Conservation (phyloP, 108 stramenopile species). For the Nitzschia sp. region DNA sequence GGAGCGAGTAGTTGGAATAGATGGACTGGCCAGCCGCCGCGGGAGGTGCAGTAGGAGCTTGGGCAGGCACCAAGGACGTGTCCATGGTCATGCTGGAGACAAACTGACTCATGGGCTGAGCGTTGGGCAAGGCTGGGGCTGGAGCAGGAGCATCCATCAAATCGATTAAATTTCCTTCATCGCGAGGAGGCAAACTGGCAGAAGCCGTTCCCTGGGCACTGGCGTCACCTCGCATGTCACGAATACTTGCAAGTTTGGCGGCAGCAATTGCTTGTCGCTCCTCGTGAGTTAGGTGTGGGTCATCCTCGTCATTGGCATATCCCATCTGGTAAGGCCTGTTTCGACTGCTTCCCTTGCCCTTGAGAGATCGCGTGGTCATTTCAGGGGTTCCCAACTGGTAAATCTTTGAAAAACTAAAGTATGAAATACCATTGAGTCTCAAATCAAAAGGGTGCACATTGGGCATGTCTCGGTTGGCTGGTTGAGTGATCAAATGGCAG, state of each 20-base stretch:
- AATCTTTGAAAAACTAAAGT: slow-evolving; percentile 53
- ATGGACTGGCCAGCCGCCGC: slow-evolving; percentile 15
- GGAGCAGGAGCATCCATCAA: slow-evolving; percentile 44
- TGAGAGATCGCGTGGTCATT: slow-evolving; percentile 37
- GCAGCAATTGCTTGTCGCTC: slow-evolving; percentile 48
- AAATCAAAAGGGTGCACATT: slow-evolving; percentile 53
- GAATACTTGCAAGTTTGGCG: slow-evolving; percentile 51
- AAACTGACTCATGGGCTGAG: background rate
- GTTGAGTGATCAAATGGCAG: slow-evolving; percentile 52
- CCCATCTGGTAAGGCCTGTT: slow-evolving; percentile 6
- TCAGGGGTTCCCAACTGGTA: slow-evolving; percentile 52
- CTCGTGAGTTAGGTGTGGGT: slow-evolving; percentile 35
- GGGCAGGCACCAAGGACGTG: slow-evolving; percentile 2
- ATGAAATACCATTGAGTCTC: slow-evolving; percentile 46
- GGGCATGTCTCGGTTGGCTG: slow-evolving; percentile 39
- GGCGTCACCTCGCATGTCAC: slow-evolving; percentile 27
- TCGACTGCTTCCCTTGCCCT: slow-evolving; percentile 6
- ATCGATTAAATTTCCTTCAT: slow-evolving; percentile 32
- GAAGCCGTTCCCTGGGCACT: slow-evolving; percentile 2
- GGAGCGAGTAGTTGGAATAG: slow-evolving; percentile 39
- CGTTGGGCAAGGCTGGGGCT: slow-evolving; percentile 13
- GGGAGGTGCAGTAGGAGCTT: slow-evolving; percentile 10
- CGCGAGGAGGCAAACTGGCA: slow-evolving; percentile 7
- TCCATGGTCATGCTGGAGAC: slow-evolving; percentile 37
- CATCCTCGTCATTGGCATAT: slow-evolving; percentile 21